Conservation (phyloP, 2,329 filamentous ascomycete genomes). For the Pseudopithomyces chartarum region DNA sequence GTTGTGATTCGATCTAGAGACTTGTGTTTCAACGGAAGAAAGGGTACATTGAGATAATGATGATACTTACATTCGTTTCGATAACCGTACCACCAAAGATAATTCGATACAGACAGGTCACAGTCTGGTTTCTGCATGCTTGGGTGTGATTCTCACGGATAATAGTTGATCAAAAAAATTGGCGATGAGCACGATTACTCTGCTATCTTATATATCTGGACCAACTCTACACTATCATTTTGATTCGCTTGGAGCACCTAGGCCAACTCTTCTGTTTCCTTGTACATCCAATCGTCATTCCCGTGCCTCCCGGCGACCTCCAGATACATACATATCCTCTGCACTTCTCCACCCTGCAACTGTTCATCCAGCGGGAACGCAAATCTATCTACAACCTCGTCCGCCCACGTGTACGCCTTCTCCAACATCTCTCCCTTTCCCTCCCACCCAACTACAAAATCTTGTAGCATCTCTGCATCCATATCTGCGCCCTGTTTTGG, state of each 20-base stretch:
- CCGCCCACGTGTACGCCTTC: slow-evolving; percentile 30
- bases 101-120: no score
- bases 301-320: background rate
- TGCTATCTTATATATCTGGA: no score
- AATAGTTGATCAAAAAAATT: no score
- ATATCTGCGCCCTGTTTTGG: slow-evolving; percentile 13
- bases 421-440: slow-evolving; percentile 22
- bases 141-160: no score
- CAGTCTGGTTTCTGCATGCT: no score
- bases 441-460: slow-evolving; percentile 13
- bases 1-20: no score
- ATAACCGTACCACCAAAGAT: no score
- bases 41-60: no score
- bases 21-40: no score
- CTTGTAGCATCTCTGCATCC: slow-evolving; percentile 7
- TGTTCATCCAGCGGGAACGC: slow-evolving; percentile 9
- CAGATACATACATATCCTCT: slow-evolving; percentile 13
- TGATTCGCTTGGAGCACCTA: background rate
- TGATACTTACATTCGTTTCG: no score
- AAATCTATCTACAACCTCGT: slow-evolving; percentile 25
- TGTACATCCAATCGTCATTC: background rate
- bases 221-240: no score
- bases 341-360: slow-evolving; percentile 9
- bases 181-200: no score
- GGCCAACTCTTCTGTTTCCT: background rate